phyloP scores from a whole-genome alignment of 1,284 basidiomycete genomes.

The Microbotryum silenes-acaulis region DNA sequence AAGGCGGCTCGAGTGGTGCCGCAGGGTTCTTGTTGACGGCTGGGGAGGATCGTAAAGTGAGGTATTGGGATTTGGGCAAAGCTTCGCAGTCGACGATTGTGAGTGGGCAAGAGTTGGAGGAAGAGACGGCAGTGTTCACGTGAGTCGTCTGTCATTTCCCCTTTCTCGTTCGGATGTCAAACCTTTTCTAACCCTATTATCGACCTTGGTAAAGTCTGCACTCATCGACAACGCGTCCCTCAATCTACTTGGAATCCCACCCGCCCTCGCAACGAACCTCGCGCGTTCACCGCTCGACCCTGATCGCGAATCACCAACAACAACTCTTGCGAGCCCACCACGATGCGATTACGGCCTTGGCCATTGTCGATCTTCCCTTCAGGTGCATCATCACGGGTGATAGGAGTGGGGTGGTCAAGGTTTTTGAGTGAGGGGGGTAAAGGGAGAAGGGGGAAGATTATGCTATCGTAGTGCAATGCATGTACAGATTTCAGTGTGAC shows the following conservation, averaged over 20 bases:
- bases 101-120: constrained; percentile 60
- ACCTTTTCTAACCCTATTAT: not conserved
- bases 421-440: constrained; percentile 44
- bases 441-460: too few relatives aligned
- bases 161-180: not conserved
- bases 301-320: constrained; percentile 71
- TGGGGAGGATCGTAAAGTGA: constrained; percentile 70
- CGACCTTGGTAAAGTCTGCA: constrained; percentile 6
- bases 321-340: constrained; percentile 67
- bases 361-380: constrained; percentile 78
- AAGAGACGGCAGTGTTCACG: constrained; percentile 63
- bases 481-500: too few relatives aligned
- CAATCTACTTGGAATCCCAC: constrained; percentile 16
- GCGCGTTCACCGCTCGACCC: constrained; percentile 54
- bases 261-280: constrained; percentile 1
- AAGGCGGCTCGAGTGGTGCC: not conserved
- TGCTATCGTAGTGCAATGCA: too few relatives aligned
- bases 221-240: constrained; percentile 15
- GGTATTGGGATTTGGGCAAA: constrained; percentile 67
- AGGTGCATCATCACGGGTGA: constrained; percentile 79
- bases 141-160: constrained; percentile 38
- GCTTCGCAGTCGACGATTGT: constrained; percentile 64
- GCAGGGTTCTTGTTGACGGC: constrained; percentile 67
- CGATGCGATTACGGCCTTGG: constrained; percentile 70
- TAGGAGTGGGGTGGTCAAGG: constrained; percentile 67